These are phyloP conservation scores for Capronia americana DNA, from an alignment of 2,329 filamentous ascomycete species.

Conservation along the genomic window DNA sequence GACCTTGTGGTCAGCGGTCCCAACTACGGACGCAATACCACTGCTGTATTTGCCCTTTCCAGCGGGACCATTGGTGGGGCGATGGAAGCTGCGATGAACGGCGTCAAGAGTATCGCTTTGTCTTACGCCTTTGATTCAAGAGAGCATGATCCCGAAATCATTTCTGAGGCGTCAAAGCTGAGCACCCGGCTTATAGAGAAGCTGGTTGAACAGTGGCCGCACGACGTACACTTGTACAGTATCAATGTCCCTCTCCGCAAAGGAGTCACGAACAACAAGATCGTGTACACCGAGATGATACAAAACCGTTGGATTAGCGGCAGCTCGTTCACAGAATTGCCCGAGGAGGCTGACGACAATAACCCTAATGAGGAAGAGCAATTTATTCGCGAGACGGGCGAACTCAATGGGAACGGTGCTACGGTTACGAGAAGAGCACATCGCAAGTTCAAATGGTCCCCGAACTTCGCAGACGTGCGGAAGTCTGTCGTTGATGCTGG, in stretches of 20 bases:
- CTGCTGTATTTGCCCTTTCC: slow-evolving; percentile 77
- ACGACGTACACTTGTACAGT: slow-evolving; percentile 81
- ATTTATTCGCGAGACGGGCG: slow-evolving; percentile 71
- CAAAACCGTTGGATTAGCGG: slow-evolving; percentile 90
- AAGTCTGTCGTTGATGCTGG: slow-evolving; percentile 79
- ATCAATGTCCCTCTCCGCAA: slow-evolving; percentile 89
- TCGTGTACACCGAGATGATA: slow-evolving; percentile 83
- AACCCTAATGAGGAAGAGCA: slow-evolving; percentile 71
- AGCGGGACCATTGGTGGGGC: slow-evolving; percentile 80
- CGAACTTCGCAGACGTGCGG: slow-evolving; percentile 84
- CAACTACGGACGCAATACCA: slow-evolving; percentile 84
- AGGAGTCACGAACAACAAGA: slow-evolving; percentile 72
- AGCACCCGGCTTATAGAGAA: slow-evolving; percentile 80
- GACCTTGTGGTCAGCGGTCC: slow-evolving; percentile 81
- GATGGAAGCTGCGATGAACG: slow-evolving; percentile 76
- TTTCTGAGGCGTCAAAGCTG: slow-evolving; percentile 76
- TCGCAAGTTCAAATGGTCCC: slow-evolving; percentile 94
- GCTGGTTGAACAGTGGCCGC: slow-evolving; percentile 75
- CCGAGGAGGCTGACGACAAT: slow-evolving; percentile 66
- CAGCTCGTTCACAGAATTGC: slow-evolving; percentile 83
- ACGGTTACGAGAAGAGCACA: slow-evolving; percentile 63
- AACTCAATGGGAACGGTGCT: slow-evolving; percentile 43
- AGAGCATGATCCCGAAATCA: slow-evolving; percentile 82
- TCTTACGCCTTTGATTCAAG: slow-evolving; percentile 88
- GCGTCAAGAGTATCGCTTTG: slow-evolving; percentile 75